Evolutionary conservation across 768 basidiomycete genomes (phyloP).

Genomic region (Russula sp.): DNA sequence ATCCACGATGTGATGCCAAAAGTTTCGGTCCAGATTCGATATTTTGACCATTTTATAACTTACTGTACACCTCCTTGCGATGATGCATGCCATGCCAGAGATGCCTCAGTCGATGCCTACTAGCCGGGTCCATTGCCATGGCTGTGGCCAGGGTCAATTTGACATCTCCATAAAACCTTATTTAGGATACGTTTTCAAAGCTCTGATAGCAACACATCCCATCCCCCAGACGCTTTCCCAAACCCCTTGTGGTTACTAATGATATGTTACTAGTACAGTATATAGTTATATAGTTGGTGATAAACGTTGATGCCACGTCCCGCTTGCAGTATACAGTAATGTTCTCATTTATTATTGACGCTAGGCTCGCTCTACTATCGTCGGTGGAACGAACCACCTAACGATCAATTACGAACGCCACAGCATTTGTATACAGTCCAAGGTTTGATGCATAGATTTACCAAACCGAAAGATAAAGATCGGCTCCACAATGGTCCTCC

Average conservation of each 20-base stretch:
- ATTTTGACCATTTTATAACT: not conserved
- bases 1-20: not conserved
- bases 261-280: too few species aligned
- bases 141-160: not conserved
- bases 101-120: too few species aligned
- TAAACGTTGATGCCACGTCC: not conserved
- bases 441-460: not conserved
- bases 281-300: not conserved
- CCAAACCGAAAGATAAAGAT: too few species aligned
- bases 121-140: too few species aligned
- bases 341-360: not conserved
- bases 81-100: too few species aligned
- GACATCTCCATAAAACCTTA: not conserved
- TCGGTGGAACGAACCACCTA: not conserved
- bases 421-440: not conserved
- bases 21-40: too few species aligned
- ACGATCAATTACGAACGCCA: not conserved
- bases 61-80: too few species aligned
- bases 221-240: not conserved
- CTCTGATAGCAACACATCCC: not conserved
- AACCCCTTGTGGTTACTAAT: too few species aligned
- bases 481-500: too few species aligned
- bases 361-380: too few species aligned
- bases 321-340: not conserved
- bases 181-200: not conserved